Evolutionary conservation across 192 early-diverging fungal genomes (phyloP).

Genomic region (Borealophlyctis nickersoniae): DNA sequence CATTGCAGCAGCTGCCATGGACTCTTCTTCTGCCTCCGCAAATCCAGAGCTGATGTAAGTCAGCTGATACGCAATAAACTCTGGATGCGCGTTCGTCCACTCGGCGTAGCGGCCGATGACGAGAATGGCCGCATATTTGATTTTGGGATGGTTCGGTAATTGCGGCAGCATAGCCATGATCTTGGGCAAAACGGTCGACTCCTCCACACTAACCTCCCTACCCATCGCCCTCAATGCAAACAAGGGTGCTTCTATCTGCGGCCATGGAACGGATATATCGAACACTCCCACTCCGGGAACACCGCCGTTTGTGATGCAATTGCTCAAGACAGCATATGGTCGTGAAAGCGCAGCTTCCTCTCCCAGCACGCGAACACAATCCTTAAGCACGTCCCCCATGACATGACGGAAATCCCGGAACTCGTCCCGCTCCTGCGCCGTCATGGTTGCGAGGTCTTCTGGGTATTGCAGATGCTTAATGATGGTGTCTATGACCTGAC

Average conservation of each 20-base stretch:
- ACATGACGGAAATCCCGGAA: slow-evolving; percentile 95
- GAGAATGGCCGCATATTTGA: slow-evolving; percentile 92
- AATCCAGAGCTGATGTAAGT: slow-evolving; percentile 89
- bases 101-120: slow-evolving; percentile 94
- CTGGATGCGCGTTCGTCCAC: slow-evolving; percentile 86
- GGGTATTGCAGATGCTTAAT: slow-evolving; percentile 89
- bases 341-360: slow-evolving; percentile 67
- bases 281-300: slow-evolving; percentile 24
- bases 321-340: slow-evolving; percentile 56
- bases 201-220: slow-evolving; percentile 66
- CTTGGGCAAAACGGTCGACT: slow-evolving; percentile 76
- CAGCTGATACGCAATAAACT: slow-evolving; percentile 90
- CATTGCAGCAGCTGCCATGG: slow-evolving; percentile 78
- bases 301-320: slow-evolving; percentile 31
- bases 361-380: slow-evolving; percentile 83
- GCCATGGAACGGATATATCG: slow-evolving; percentile 70
- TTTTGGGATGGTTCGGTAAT: slow-evolving; percentile 86
- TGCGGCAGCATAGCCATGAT: slow-evolving; percentile 89
- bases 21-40: slow-evolving; percentile 65
- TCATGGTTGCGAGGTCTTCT: slow-evolving; percentile 47
- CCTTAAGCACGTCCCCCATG: slow-evolving; percentile 96
- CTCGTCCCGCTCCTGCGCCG: slow-evolving; percentile 88
- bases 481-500: slow-evolving; percentile 74
- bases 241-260: slow-evolving; percentile 90
- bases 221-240: slow-evolving; percentile 95